Evolutionary conservation across 345 rosid species (phyloP), one percentile per base, ranked within the genome.

Genomic region (Abelmoschus esculentus): DNA sequence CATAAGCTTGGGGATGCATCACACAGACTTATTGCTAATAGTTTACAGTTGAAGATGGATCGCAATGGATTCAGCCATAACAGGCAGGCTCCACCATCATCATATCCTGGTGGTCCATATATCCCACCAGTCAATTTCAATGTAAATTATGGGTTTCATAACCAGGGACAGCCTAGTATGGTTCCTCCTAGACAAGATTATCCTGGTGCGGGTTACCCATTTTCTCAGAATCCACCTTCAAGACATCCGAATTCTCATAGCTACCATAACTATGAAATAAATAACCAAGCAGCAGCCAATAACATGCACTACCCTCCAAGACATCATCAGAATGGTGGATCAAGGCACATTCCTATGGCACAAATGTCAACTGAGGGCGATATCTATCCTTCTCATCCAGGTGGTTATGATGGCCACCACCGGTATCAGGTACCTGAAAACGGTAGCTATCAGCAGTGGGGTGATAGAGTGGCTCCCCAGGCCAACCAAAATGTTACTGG

Each of bases 1-100:
- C 79, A 57, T 59, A 86, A 81, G 77, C 90, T 91, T 40, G 90
- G 89, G 74, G 86, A 86, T 29, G 96, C 86, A 74, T 86, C 97
- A 3, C 90, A 86, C 73, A 84, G 87, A 49, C 88, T 90, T 42
- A 81, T 95, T 69, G 70, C 75, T 66, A 85, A 87, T 75, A 88
- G 92, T 71, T 82, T 91, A 76, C 93, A 79, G 26, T 19, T 64
- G 70, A 82, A 79, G 69, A 70, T 47, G 34, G 81, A 77, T 59
- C 71, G 56, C 66, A 77, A 73, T 34, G 76, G 80, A 47, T 52
- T 54, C 58, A 73, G 64, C 57, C 77, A 65, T 73, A 81, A 78
- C 52, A 60, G 50, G 73, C 89, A 67, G 59, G 73, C 69, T 50
- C 82, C 77, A 13, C 70, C 81, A 49, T 67, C 32, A 38, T 78